A percentile compares a stretch with the other conserved stretches of the same genome.
These are phyloP conservation scores for Fusarium circinatum DNA, from an alignment of 2,329 filamentous ascomycete genomes.

Conservation along the genomic window DNA sequence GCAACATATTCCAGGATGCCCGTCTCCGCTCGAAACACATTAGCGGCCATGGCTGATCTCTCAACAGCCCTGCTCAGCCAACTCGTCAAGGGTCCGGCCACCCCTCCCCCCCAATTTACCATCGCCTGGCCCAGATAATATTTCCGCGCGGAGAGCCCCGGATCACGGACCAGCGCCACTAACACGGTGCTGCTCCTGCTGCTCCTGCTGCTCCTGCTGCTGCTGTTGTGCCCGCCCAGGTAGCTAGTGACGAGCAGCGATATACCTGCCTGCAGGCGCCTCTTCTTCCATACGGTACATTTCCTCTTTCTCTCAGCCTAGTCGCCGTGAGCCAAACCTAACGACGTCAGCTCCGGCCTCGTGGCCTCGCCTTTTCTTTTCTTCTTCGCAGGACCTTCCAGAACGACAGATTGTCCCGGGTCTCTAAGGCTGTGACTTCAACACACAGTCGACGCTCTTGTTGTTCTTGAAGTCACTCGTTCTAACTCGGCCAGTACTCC, in stretches of 20 bases:
- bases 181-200: conserved; percentile 45
- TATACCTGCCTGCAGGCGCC: conserved; percentile 47
- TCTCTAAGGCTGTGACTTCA: conserved; percentile 21
- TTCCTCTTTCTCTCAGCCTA: conserved; percentile 42
- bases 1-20: conserved; percentile 46
- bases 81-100: conserved; percentile 52
- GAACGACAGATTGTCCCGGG: conserved; percentile 27
- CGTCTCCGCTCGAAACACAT: conserved; percentile 55
- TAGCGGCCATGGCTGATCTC: conserved; percentile 55
- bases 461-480: conserved; percentile 27
- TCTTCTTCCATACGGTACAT: conserved; percentile 40
- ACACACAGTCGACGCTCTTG: background rate
- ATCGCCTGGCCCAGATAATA: conserved; percentile 58
- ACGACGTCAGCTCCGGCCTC: conserved; percentile 44
- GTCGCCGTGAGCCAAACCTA: conserved; percentile 38
- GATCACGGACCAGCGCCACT: conserved; percentile 51
- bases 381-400: conserved; percentile 36
- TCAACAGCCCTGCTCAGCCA: conserved; percentile 51
- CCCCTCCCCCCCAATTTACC: conserved; percentile 50
- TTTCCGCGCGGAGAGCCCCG: conserved; percentile 60
- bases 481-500: conserved; percentile 14
- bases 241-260: conserved; percentile 46
- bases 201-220: conserved; percentile 40
- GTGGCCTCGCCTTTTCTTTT: conserved; percentile 42
- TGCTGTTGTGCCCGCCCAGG: conserved; percentile 47